phyloP scores from a whole-genome alignment of 805 yeast genomes.

The Blastobotrys americana region DNA sequence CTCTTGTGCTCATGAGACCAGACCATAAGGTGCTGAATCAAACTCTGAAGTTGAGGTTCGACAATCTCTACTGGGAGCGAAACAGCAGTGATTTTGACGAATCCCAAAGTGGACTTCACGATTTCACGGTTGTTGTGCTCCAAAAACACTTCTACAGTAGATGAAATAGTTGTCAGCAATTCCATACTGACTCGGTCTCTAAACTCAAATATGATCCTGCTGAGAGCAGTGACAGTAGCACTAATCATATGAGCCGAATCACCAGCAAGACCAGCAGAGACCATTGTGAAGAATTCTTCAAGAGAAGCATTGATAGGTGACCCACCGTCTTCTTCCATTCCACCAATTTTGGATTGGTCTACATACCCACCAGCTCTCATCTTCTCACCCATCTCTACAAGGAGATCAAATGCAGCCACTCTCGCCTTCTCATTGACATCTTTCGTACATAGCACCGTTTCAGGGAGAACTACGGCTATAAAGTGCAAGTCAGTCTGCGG shows the following conservation, averaged over 20 bases:
- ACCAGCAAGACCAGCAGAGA: constrained; percentile 94
- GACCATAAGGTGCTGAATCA: constrained; percentile 66
- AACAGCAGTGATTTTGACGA: constrained; percentile 81
- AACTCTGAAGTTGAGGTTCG: constrained; percentile 61
- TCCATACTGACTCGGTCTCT: constrained; percentile 54
- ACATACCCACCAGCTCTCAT: constrained; percentile 64
- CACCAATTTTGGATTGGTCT: constrained; percentile 57
- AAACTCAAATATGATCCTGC: constrained; percentile 83
- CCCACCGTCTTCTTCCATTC: constrained; percentile 47
- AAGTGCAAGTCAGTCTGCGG: constrained; percentile 64
- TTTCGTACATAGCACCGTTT: constrained; percentile 82
- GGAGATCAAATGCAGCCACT: constrained; percentile 63
- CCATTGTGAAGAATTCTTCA: constrained; percentile 83
- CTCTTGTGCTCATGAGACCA: constrained; percentile 97
- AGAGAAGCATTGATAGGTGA: constrained; percentile 64
- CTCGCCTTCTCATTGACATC: constrained; percentile 91
- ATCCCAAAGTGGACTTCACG: constrained; percentile 90
- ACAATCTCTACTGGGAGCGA: constrained; percentile 76
- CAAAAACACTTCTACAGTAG: constrained; percentile 82
- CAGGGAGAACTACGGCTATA: constrained; percentile 77
- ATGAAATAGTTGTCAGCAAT: constrained; percentile 63
- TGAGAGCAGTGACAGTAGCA: constrained; percentile 87
- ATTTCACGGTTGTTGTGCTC: constrained; percentile 89
- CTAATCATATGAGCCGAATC: constrained; percentile 92
- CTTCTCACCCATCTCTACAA: constrained; percentile 72